These are phyloP conservation scores for Apiotrichum veenhuisii DNA, from an alignment of 1,284 basidiomycete species.

Conservation along the genomic window DNA sequence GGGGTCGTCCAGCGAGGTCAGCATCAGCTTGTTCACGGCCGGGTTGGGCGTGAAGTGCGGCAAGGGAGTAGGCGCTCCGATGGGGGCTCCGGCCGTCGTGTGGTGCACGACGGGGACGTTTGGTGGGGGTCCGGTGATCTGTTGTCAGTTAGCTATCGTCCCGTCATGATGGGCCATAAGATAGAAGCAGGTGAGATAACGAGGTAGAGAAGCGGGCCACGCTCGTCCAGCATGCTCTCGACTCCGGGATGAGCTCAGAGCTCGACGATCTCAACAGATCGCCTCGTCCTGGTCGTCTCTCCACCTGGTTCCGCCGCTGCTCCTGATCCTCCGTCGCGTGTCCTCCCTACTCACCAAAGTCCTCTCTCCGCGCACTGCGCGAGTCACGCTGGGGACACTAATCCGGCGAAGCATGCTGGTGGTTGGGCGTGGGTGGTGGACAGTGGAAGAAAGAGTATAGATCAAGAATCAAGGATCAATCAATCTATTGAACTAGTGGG, in stretches of 20 bases:
- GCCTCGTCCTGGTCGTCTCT: too few species aligned
- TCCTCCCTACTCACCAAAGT: constrained; percentile 3
- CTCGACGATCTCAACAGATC: too few species aligned
- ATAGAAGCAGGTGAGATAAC: too few species aligned
- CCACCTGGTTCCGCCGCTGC: too few species aligned
- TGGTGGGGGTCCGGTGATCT: constrained; percentile 48
- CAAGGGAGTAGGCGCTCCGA: constrained; percentile 39
- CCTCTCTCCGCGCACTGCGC: constrained; percentile 7
- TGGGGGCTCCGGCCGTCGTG: constrained; percentile 24
- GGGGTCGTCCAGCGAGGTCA: constrained; percentile 25
- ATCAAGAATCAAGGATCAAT: neutral
- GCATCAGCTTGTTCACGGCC: constrained; percentile 14
- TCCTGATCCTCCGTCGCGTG: neutral
- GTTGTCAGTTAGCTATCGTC: neutral
- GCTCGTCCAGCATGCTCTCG: too few species aligned
- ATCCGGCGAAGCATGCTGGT: constrained; percentile 15
- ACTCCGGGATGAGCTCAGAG: too few species aligned
- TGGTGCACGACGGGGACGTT: constrained; percentile 27
- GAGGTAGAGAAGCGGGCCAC: too few species aligned
- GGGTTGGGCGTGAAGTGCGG: constrained; percentile 29
- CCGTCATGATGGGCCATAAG: too few species aligned
- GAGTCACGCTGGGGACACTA: constrained; percentile 7
- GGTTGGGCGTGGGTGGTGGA: neutral
- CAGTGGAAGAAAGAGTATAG: neutral
- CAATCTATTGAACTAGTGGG: too few species aligned